phyloP scores from a whole-genome alignment of 331 rosid genomes.

The Arachis monticola region DNA sequence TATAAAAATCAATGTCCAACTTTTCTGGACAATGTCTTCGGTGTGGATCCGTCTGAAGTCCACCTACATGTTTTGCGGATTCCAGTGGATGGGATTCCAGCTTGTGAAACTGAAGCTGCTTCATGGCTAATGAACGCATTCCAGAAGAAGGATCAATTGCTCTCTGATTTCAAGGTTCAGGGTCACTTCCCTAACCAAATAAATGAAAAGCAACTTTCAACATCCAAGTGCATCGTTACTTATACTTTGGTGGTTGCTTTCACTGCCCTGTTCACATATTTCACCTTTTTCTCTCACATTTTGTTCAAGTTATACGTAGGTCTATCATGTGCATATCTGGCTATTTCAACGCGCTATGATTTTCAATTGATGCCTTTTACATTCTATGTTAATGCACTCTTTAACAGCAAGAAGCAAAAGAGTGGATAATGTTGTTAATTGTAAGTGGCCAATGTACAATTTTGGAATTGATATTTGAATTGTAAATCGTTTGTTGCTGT shows the following conservation, averaged over 20 bases:
- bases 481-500: conserved; percentile 33
- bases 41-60: conserved; percentile 56
- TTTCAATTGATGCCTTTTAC: conserved; percentile 58
- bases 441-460: conserved; percentile 30
- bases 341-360: conserved; percentile 64
- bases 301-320: conserved; percentile 78
- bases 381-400: conserved; percentile 53
- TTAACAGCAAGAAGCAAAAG: conserved; percentile 50
- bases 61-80: conserved; percentile 51
- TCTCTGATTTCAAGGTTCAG: conserved; percentile 59
- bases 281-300: conserved; percentile 66
- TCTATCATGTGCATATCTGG: conserved; percentile 79
- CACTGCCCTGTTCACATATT: conserved; percentile 63
- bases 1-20: conserved; percentile 58
- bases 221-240: conserved; percentile 59
- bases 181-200: conserved; percentile 74
- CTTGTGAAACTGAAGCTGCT: conserved; percentile 48
- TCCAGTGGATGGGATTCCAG: conserved; percentile 45
- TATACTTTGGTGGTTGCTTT: conserved; percentile 48
- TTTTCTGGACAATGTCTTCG: conserved; percentile 57
- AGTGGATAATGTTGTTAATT: conserved; percentile 33
- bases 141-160: conserved; percentile 75
- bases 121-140: conserved; percentile 49
- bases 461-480: conserved; percentile 36
- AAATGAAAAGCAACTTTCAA: conserved; percentile 61